phyloP scores from a whole-genome alignment of 1,139 yeast genomes.

The Saccharomycopsis hybrid region DNA sequence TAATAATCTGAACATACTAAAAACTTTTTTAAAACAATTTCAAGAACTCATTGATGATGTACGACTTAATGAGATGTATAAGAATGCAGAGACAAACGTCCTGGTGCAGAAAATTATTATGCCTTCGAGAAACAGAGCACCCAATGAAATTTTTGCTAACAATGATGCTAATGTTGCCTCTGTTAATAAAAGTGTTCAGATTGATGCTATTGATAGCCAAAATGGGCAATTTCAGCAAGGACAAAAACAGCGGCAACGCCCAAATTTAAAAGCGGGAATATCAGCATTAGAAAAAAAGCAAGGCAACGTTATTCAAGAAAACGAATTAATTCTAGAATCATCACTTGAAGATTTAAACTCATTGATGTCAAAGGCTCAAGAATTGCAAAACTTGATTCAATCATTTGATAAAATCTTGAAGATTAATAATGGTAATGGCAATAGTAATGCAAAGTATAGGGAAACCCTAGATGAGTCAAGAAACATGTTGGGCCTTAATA shows the following conservation, averaged over 20 bases:
- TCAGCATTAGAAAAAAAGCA: conserved; percentile 62
- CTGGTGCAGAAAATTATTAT: conserved; percentile 16
- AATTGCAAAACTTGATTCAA: conserved; percentile 55
- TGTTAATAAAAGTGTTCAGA: no score
- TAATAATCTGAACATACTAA: conserved; percentile 9
- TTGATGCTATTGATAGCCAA: neutral
- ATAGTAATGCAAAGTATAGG: conserved; percentile 25
- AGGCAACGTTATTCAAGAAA: conserved; percentile 50
- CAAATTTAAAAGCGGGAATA: conserved; percentile 43
- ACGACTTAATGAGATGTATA: conserved; percentile 1
- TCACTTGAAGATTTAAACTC: conserved; percentile 77
- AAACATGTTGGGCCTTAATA: conserved; percentile 22
- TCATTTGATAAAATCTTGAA: conserved; percentile 35
- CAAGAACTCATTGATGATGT: conserved; percentile 12
- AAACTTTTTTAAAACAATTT: conserved; percentile 9
- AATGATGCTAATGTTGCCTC: no score
- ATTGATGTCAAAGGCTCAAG: conserved; percentile 71
- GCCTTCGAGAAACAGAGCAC: no score
- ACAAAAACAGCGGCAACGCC: no score
- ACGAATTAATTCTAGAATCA: conserved; percentile 55
- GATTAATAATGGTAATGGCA: conserved; percentile 25
- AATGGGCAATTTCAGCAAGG: no score
- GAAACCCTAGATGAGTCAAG: conserved; percentile 13
- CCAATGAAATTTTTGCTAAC: neutral
- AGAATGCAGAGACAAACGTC: conserved; percentile 7